Evolutionary conservation across 78 protist genomes (phyloP).

Genomic region (Abeoforma whisleri): DNA sequence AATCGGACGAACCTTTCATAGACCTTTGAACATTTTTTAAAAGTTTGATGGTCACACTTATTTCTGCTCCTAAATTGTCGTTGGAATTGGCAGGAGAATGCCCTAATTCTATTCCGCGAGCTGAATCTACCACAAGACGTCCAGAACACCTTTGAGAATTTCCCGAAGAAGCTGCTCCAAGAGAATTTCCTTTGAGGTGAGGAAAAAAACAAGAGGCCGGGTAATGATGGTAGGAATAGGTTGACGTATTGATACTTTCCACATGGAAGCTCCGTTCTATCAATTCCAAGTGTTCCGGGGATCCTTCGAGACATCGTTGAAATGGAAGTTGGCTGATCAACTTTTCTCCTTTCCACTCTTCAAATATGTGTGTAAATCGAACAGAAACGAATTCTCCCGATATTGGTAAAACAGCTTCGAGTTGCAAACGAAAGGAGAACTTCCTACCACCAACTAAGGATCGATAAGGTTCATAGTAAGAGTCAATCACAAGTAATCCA

Average conservation of each 20-base stretch:
- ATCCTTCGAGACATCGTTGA: not conserved
- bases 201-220: constrained; percentile 6
- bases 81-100: constrained; percentile 1
- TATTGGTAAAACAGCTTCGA: not conserved
- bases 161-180: constrained; percentile 2
- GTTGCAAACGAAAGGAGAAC: not conserved
- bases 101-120: constrained; percentile 10
- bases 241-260: not conserved
- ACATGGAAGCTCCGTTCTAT: not conserved
- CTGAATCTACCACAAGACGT: constrained; percentile 4
- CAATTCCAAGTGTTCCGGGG: not conserved
- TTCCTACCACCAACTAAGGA: constrained; percentile 1
- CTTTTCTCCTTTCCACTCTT: constrained; percentile 8
- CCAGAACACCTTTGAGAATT: not conserved
- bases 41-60: not conserved
- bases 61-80: not conserved
- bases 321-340: not conserved
- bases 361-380: not conserved
- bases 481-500: not conserved
- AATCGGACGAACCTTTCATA: not conserved
- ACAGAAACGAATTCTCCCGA: constrained; percentile 8
- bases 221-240: not conserved
- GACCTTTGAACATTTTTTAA: constrained; percentile 9
- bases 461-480: not conserved
- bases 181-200: not conserved